A percentile compares a stretch with the other conserved stretches of the same genome.
phyloP scores from a whole-genome alignment of 768 basidiomycete species.

The Russula emetica region DNA sequence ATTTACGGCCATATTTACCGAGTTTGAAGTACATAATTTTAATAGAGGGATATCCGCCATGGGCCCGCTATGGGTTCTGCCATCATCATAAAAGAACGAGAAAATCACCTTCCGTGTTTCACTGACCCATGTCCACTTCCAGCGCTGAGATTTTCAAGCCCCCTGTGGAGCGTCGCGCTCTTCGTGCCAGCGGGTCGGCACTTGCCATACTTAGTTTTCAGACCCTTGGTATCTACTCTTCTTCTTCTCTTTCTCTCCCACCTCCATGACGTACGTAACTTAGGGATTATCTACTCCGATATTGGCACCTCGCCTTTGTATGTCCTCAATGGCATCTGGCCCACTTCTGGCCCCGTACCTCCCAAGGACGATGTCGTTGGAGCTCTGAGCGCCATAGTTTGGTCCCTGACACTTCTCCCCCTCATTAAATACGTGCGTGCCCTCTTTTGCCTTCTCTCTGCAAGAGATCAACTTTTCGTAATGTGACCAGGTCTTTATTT shows the following conservation, averaged over 20 bases:
- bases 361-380: constrained; percentile 59
- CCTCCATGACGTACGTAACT: not conserved
- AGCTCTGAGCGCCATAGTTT: constrained; percentile 57
- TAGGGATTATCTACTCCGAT: constrained; percentile 43
- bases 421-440: constrained; percentile 57
- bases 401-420: constrained; percentile 58
- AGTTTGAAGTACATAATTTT: not conserved
- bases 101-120: not conserved
- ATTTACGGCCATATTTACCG: too few relatives aligned
- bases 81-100: not conserved
- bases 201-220: constrained; percentile 35
- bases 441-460: not conserved
- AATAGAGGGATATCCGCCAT: constrained; percentile 25
- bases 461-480: not conserved
- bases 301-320: constrained; percentile 61
- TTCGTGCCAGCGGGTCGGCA: constrained; percentile 21
- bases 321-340: constrained; percentile 62
- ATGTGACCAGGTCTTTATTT: constrained; percentile 43
- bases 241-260: not conserved
- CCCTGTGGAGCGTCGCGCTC: not conserved
- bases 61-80: not conserved
- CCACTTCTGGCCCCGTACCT: constrained; percentile 44
- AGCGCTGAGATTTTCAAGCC: not conserved
- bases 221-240: constrained; percentile 30
- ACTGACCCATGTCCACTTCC: not conserved